Evolutionary conservation across 2,329 filamentous ascomycete genomes (phyloP), one percentile per base, ranked within the genome.

Genomic region (Aspergillus fructus): DNA sequence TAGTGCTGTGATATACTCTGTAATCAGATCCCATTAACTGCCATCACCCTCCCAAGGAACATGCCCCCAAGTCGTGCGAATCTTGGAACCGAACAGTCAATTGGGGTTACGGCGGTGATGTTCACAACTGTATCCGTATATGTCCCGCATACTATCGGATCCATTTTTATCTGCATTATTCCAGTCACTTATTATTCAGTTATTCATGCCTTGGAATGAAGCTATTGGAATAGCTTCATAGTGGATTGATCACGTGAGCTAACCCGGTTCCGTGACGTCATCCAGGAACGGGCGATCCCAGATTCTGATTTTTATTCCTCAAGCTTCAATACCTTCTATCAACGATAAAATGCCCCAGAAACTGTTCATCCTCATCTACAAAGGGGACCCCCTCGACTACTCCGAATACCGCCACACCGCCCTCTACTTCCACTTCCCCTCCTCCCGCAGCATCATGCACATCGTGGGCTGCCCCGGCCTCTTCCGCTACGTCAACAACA

Each of bases 351-450:
- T 69, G 67, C 17, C 61, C 15, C 62, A 59, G 40, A 65, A 62
- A 51, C 49, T 67, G 9, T 65, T 59, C 37, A 58, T 71, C 49
- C 60, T 66, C 9, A 62, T 71, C 50, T 70, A 68, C 45, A 61
- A 60, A 39, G 68, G 68, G 27, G 63, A 66, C 8, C 68, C 69
- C 11, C 53, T 71, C 40, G 68, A 71, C 55, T 70, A 66, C 59
- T 47, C 61, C 46, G 62, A 68, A 58, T 71, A 70, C 58, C 66
- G 68, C 45, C 69, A 71, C 52, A 70, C 68, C 23, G 68, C 67
- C 2, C 59, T 71, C 4, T 64, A 68, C 51, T 61, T 69, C 34
- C 54, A 58, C 13, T 68, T 65, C 46, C 40, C 58, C 12, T 55
- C 59, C 12, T 59, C 56, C 6, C 51, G 64, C 21, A 62, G 60